Conservation (phyloP, 2,329 filamentous ascomycete species). For the Pestalotiopsis sp. region DNA sequence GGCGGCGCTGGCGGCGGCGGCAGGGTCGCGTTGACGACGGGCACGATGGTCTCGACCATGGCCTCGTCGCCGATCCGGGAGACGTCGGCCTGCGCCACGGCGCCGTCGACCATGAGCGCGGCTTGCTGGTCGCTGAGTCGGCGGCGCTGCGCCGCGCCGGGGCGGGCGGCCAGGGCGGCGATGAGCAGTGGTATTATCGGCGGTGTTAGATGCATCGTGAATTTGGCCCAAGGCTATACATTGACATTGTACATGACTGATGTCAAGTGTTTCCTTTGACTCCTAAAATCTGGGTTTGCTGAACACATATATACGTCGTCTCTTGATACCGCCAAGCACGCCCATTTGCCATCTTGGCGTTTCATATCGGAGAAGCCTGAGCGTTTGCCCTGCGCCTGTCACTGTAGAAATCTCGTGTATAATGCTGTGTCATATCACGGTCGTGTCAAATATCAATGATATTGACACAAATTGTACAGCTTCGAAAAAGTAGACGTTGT, state of each 20-base stretch:
- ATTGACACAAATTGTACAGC: background rate
- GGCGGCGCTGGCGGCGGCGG: constrained; percentile 25
- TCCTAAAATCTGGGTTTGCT: background rate
- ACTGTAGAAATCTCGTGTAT: background rate
- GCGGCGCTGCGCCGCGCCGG: constrained; percentile 13
- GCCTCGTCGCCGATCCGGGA: constrained; percentile 21
- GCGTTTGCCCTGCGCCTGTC: background rate
- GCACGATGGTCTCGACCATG: constrained; percentile 21
- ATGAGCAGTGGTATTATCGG: constrained; percentile 7
- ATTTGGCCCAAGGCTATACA: background rate
- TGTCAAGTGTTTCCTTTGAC: constrained; percentile 4
- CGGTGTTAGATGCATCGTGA: constrained; percentile 11
- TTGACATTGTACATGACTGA: constrained; percentile 2
- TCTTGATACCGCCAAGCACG: constrained; percentile 16
- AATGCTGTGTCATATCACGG: no score
- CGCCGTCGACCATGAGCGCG: constrained; percentile 17
- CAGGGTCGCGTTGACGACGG: constrained; percentile 16
- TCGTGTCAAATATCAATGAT: background rate
- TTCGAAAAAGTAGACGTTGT: no score
- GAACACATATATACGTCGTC: constrained; percentile 16
- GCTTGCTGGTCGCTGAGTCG: constrained; percentile 10
- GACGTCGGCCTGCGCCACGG: constrained; percentile 16
- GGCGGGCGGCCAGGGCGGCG: background rate
- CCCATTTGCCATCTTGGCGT: constrained; percentile 26
- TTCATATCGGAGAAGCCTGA: constrained; percentile 20